Evolutionary conservation across 2,329 filamentous ascomycete genomes (phyloP).

Genomic region (Fusarium clavum): DNA sequence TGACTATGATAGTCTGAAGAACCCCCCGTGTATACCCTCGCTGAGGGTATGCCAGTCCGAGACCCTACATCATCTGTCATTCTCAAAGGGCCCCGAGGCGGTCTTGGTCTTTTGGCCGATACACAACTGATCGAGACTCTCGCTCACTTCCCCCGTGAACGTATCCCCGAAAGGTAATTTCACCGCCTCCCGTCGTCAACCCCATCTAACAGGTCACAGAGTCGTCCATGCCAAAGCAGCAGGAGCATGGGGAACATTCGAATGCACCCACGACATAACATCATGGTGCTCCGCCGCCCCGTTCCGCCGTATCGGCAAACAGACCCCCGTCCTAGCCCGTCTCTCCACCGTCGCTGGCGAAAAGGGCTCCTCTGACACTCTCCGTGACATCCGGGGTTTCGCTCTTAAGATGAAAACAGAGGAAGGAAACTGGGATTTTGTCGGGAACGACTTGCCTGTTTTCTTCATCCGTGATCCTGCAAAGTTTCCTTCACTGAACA

Average conservation of each 20-base stretch:
- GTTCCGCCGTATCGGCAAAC: conserved; percentile 1
- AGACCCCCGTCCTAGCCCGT: not conserved
- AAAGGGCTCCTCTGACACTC: not conserved
- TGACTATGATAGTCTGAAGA: not conserved
- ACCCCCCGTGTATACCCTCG: conserved; percentile 3
- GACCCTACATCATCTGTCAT: conserved; percentile 5
- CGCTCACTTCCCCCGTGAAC: conserved; percentile 6
- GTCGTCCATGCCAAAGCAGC: conserved; percentile 15
- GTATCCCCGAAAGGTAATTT: not conserved
- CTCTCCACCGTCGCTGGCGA: conserved; percentile 3
- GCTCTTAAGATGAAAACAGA: conserved; percentile 15
- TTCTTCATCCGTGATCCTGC: conserved; percentile 15
- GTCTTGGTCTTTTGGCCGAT: not conserved
- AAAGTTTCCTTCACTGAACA: conserved; percentile 4
- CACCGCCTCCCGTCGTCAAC: too few species aligned
- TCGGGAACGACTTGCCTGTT: conserved; percentile 7
- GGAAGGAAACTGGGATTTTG: conserved; percentile 17
- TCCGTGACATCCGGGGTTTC: conserved; percentile 10
- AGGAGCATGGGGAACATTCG: conserved; percentile 9
- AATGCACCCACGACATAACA: conserved; percentile 11
- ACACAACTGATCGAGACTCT: conserved; percentile 13
- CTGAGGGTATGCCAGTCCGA: conserved; percentile 2
- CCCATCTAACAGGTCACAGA: not conserved
- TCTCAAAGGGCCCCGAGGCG: not conserved
- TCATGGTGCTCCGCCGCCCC: conserved; percentile 11